Percentiles rank a stretch among this genome's conserved stretches.
Conservation (phyloP, 768 basidiomycete genomes). For the Collybia sp. region DNA sequence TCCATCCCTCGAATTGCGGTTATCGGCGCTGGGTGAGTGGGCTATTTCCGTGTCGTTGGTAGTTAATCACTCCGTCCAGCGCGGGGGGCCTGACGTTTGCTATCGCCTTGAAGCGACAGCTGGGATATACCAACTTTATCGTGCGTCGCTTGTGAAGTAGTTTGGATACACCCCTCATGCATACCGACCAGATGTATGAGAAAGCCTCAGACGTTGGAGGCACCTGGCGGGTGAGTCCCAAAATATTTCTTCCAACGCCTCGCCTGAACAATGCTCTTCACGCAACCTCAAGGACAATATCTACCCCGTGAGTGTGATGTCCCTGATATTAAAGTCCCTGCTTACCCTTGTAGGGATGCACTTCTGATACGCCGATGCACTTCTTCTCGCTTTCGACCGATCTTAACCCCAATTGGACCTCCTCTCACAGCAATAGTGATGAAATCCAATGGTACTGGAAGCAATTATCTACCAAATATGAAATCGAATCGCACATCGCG, state of each 20-base stretch:
- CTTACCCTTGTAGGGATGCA: slow-evolving; percentile 28
- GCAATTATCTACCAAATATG: slow-evolving; percentile 32
- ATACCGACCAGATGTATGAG: slow-evolving; percentile 34
- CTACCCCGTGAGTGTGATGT: slow-evolving; percentile 15
- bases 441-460: slow-evolving; percentile 42
- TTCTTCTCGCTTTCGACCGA: slow-evolving; percentile 47
- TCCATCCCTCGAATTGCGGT: slow-evolving; percentile 14
- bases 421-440: slow-evolving; percentile 32
- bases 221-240: slow-evolving; percentile 39
- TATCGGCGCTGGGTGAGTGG: slow-evolving; percentile 22
- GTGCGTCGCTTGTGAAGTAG: slow-evolving; percentile 14
- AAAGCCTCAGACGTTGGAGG: slow-evolving; percentile 37
- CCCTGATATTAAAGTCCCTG: not conserved
- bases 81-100: slow-evolving; percentile 33
- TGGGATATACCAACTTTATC: slow-evolving; percentile 30
- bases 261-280: not conserved
- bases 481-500: slow-evolving; percentile 28
- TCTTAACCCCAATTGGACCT: slow-evolving; percentile 36
- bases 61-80: slow-evolving; percentile 12
- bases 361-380: slow-evolving; percentile 36
- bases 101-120: slow-evolving; percentile 28
- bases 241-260: no score
- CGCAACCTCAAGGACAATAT: slow-evolving; percentile 19
- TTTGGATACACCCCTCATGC: not conserved
- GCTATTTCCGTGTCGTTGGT: no score